Evolutionary conservation across 2,329 filamentous ascomycete species (phyloP).

Genomic region (Diaporthe humulicola): DNA sequence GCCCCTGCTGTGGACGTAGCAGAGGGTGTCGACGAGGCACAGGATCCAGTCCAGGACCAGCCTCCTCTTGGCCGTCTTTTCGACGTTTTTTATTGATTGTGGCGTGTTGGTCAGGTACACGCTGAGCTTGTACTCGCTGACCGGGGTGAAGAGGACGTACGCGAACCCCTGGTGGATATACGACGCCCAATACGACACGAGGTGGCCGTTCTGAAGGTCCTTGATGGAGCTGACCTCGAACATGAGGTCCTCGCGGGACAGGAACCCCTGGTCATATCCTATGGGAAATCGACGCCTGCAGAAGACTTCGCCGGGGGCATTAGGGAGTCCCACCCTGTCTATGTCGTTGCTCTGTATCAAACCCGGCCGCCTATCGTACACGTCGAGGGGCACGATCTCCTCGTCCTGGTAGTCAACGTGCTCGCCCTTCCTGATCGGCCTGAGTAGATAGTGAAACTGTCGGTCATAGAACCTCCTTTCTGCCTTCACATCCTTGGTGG

Average conservation of each 20-base stretch:
- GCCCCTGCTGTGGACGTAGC: slow-evolving; percentile 75
- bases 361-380: slow-evolving; percentile 69
- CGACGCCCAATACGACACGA: slow-evolving; percentile 79
- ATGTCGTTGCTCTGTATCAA: slow-evolving; percentile 55
- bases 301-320: slow-evolving; percentile 68
- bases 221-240: slow-evolving; percentile 71
- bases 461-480: slow-evolving; percentile 78
- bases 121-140: slow-evolving; percentile 75
- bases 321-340: slow-evolving; percentile 74
- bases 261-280: slow-evolving; percentile 58
- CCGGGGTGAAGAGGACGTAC: slow-evolving; percentile 76
- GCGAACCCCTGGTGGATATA: slow-evolving; percentile 75
- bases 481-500: slow-evolving; percentile 70
- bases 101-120: slow-evolving; percentile 76
- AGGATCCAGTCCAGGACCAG: slow-evolving; percentile 81
- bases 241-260: slow-evolving; percentile 68
- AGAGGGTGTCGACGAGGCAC: slow-evolving; percentile 77
- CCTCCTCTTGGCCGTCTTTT: slow-evolving; percentile 70
- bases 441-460: slow-evolving; percentile 79
- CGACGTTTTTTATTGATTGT: slow-evolving; percentile 70
- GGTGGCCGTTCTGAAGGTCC: slow-evolving; percentile 74
- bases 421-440: slow-evolving; percentile 70
- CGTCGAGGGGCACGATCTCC: slow-evolving; percentile 78
- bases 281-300: slow-evolving; percentile 70
- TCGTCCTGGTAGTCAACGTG: slow-evolving; percentile 75